Conservation (phyloP, 2,329 filamentous ascomycete species). For the Botryotinia narcissicola region DNA sequence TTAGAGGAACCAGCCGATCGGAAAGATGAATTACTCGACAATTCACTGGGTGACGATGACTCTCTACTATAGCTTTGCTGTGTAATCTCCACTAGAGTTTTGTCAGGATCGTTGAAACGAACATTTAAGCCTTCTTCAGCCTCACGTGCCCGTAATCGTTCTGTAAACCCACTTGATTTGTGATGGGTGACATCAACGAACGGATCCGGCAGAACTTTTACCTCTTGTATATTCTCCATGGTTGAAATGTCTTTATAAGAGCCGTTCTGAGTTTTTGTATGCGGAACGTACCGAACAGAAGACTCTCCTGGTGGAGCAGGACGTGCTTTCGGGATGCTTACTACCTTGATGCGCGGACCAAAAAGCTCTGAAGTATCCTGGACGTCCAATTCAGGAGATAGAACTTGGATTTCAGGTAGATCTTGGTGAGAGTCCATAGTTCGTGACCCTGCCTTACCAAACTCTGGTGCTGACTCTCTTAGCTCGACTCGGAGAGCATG, state of each 20-base stretch:
- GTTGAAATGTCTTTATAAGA: slow-evolving; percentile 30
- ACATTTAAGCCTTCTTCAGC: background rate
- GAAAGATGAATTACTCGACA: background rate
- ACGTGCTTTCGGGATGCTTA: slow-evolving; percentile 30
- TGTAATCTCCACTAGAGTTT: slow-evolving; percentile 26
- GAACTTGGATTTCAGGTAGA: background rate
- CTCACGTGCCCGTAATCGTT: slow-evolving; percentile 25
- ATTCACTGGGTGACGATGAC: slow-evolving; percentile 14
- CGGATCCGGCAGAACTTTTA: slow-evolving; percentile 30
- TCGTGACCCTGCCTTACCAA: background rate
- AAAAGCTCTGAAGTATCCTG: slow-evolving; percentile 9
- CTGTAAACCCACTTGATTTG: slow-evolving; percentile 27
- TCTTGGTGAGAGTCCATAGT: background rate
- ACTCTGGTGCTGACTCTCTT: slow-evolving; percentile 13
- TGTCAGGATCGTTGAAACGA: slow-evolving; percentile 22
- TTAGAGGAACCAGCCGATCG: slow-evolving; percentile 20
- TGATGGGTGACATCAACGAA: slow-evolving; percentile 27
- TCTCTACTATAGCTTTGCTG: background rate
- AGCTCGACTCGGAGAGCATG: slow-evolving; percentile 24
- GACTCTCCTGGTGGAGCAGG: slow-evolving; percentile 30
- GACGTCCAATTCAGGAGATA: background rate
- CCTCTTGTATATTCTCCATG: slow-evolving; percentile 28
- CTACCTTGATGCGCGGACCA: slow-evolving; percentile 18
- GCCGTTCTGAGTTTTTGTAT: slow-evolving; percentile 31
- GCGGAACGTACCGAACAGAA: slow-evolving; percentile 31